Conservation (phyloP, 805 yeast species). For the Candida hungchunana region DNA sequence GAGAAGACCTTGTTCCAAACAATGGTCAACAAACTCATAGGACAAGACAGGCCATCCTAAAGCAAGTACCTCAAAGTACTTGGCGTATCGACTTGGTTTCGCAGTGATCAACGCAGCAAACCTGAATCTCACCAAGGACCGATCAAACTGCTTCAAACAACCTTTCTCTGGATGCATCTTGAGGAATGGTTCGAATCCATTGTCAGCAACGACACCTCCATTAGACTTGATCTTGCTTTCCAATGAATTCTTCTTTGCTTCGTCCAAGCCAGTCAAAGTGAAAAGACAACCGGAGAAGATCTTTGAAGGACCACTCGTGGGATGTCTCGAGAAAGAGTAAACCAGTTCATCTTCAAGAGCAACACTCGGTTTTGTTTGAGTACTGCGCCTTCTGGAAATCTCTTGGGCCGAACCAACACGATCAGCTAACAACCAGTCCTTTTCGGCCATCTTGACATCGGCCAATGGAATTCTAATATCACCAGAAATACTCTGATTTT, state of each 20-base stretch:
- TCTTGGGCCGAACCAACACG: constrained; percentile 25
- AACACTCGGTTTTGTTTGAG: constrained; percentile 3
- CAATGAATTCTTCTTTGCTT: constrained; percentile 29
- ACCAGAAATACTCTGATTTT: constrained; percentile 13
- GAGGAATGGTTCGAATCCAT: constrained; percentile 27
- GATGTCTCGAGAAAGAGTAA: background rate
- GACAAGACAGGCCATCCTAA: constrained; percentile 85
- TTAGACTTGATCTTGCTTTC: constrained; percentile 33
- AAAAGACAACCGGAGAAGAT: constrained; percentile 32
- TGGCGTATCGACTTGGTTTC: constrained; percentile 58
- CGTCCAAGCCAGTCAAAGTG: constrained; percentile 34
- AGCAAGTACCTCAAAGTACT: constrained; percentile 72
- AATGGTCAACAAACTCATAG: constrained; percentile 49
- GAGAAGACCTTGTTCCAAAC: constrained; percentile 31
- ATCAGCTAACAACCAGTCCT: constrained; percentile 32
- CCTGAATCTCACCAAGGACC: constrained; percentile 23
- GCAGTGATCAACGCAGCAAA: constrained; percentile 63
- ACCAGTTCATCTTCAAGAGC: constrained; percentile 13
- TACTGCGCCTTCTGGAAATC: constrained; percentile 12
- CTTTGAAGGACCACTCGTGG: constrained; percentile 1
- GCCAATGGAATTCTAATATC: constrained; percentile 26
- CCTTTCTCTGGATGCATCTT: constrained; percentile 3
- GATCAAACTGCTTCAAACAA: constrained; percentile 7
- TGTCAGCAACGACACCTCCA: constrained; percentile 40
- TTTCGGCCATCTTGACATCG: constrained; percentile 29